Conservation (phyloP, 176 grass and related monocot genomes). For the Rhynchospora pubera region DNA sequence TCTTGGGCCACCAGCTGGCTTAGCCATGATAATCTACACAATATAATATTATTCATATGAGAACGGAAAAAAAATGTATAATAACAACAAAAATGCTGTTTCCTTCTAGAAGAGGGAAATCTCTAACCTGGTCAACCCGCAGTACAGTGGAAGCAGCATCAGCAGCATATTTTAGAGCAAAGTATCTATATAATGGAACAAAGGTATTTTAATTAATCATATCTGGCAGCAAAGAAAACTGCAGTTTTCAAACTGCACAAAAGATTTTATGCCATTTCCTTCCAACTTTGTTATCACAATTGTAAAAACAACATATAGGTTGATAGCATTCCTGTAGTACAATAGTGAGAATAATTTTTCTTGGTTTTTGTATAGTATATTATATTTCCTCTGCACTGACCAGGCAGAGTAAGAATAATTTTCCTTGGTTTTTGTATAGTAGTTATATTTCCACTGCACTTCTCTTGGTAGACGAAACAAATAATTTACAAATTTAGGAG, state of each 20-base stretch:
- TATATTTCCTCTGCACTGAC: background rate
- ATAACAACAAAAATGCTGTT: background rate
- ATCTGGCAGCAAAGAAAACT: background rate
- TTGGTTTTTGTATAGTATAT: background rate
- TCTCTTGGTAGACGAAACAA: background rate
- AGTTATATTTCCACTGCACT: background rate
- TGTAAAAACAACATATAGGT: background rate
- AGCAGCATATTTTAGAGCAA: slow-evolving; percentile 72
- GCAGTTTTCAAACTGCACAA: background rate
- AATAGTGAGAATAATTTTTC: background rate
- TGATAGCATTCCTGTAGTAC: background rate
- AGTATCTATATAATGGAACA: slow-evolving; percentile 40
- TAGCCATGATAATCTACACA: slow-evolving; percentile 88
- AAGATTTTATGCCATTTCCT: background rate
- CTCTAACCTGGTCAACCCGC: slow-evolving; percentile 71
- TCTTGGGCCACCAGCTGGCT: slow-evolving; percentile 68
- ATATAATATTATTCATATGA: background rate
- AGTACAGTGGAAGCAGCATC: slow-evolving; percentile 73
- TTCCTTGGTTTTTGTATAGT: background rate
- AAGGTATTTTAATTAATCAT: background rate
- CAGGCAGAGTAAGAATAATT: background rate
- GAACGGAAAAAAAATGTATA: background rate
- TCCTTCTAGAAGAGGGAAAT: background rate
- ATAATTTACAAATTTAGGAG: background rate
- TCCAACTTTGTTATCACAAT: background rate